phyloP scores from a whole-genome alignment of 2,329 filamentous ascomycete genomes.

The Rutstroemia sp. region DNA sequence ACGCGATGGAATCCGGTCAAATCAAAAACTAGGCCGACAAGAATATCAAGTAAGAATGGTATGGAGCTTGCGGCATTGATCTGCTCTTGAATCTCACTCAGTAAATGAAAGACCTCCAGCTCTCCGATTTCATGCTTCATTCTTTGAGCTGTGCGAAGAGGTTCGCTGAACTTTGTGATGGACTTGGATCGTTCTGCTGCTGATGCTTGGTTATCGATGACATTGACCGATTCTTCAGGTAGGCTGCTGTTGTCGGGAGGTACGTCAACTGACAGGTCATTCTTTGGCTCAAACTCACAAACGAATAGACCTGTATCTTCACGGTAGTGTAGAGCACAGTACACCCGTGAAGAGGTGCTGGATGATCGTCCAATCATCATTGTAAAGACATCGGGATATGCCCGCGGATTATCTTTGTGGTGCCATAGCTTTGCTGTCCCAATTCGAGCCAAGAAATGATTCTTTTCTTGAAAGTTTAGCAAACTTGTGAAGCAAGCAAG shows the following conservation, averaged over 20 bases:
- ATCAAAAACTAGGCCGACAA: constrained; percentile 83
- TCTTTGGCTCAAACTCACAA: constrained; percentile 83
- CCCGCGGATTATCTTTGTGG: constrained; percentile 51
- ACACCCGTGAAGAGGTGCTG: background rate
- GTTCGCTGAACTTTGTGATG: constrained; percentile 49
- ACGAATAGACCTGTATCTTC: constrained; percentile 65
- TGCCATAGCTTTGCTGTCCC: constrained; percentile 1
- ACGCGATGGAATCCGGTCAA: constrained; percentile 86
- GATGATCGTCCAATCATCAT: constrained; percentile 39
- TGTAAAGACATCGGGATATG: constrained; percentile 79
- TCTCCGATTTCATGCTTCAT: constrained; percentile 40
- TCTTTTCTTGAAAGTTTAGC: constrained; percentile 64
- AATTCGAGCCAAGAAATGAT: constrained; percentile 1
- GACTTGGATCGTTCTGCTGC: constrained; percentile 67
- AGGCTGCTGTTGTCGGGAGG: constrained; percentile 52
- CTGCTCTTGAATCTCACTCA: constrained; percentile 88
- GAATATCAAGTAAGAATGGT: constrained; percentile 67
- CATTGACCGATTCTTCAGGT: constrained; percentile 63
- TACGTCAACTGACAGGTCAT: constrained; percentile 62
- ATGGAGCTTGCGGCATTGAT: constrained; percentile 64
- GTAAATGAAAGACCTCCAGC: constrained; percentile 86
- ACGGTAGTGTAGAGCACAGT: constrained; percentile 37
- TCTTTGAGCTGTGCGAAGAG: constrained; percentile 50
- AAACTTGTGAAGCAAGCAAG: constrained; percentile 77
- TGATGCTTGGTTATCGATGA: constrained; percentile 64